These are phyloP conservation scores for Talaromyces sp. DNA, from an alignment of 2,329 filamentous ascomycete species.

Conservation along the genomic window DNA sequence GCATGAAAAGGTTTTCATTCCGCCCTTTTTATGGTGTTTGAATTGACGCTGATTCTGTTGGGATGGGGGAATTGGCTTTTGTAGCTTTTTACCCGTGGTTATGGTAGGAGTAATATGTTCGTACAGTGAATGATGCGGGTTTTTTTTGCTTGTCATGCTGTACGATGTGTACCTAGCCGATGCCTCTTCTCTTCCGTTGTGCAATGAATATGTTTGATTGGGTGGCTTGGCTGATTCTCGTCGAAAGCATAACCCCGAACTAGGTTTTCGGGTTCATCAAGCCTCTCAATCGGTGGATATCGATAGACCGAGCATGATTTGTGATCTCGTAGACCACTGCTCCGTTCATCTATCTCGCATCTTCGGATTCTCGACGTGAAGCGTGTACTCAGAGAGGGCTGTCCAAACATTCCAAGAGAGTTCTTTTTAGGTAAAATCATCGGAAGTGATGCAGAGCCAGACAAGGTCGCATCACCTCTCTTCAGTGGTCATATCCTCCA, in stretches of 20 bases:
- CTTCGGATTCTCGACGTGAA: background rate
- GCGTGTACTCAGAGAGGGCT: background rate
- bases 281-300: no score
- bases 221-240: background rate
- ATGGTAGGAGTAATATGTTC: background rate
- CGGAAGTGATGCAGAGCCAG: background rate
- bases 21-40: background rate
- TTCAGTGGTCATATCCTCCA: conserved; percentile 21
- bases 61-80: background rate
- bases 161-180: conserved; percentile 1
- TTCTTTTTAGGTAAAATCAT: background rate
- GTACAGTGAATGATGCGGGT: background rate
- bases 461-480: conserved; percentile 1
- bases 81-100: background rate
- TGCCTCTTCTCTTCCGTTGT: background rate
- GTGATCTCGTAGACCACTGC: background rate
- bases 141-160: background rate
- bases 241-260: background rate
- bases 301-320: background rate
- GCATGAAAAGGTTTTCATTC: background rate
- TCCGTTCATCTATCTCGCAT: background rate
- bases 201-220: no score
- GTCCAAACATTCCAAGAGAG: background rate
- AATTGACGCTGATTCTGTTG: background rate
- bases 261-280: background rate